A percentile compares a stretch with the other conserved stretches of the same genome.
phyloP scores from a whole-genome alignment of 2,329 filamentous ascomycete genomes.

The Cordyceps cicadae region DNA sequence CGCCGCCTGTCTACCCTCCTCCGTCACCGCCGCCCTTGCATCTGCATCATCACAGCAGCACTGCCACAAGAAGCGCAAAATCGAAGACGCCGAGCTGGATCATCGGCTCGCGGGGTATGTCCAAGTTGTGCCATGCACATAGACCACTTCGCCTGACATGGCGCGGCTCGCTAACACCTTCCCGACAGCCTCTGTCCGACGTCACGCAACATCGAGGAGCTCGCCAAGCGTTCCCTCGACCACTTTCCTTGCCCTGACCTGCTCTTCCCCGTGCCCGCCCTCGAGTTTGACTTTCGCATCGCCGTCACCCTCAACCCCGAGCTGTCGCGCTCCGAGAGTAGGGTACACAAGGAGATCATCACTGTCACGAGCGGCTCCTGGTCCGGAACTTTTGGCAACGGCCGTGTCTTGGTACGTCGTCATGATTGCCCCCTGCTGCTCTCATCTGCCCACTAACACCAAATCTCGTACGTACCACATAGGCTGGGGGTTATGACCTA shows the following conservation, averaged over 20 bases:
- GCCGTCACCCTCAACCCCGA: constrained; percentile 37
- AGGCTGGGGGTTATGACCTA: constrained; percentile 36
- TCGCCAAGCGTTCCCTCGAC: constrained; percentile 29
- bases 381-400: constrained; percentile 41
- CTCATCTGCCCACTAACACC: neutral
- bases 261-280: constrained; percentile 36
- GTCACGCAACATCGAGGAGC: constrained; percentile 28
- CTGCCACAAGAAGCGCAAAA: constrained; percentile 9
- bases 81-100: constrained; percentile 4
- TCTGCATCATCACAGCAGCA: neutral
- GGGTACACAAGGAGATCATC: constrained; percentile 40
- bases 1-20: neutral
- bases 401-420: constrained; percentile 34
- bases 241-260: constrained; percentile 35
- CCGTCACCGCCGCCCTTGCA: neutral
- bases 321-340: constrained; percentile 33
- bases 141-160: neutral
- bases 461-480: neutral
- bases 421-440: neutral
- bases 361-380: constrained; percentile 39
- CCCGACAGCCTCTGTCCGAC: constrained; percentile 6
- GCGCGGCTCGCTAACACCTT: neutral
- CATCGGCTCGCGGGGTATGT: constrained; percentile 7
- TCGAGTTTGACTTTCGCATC: constrained; percentile 43
- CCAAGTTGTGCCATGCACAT: neutral